Conservation (phyloP, 2,329 filamentous ascomycete genomes). For the Cladophialophora exuberans region DNA sequence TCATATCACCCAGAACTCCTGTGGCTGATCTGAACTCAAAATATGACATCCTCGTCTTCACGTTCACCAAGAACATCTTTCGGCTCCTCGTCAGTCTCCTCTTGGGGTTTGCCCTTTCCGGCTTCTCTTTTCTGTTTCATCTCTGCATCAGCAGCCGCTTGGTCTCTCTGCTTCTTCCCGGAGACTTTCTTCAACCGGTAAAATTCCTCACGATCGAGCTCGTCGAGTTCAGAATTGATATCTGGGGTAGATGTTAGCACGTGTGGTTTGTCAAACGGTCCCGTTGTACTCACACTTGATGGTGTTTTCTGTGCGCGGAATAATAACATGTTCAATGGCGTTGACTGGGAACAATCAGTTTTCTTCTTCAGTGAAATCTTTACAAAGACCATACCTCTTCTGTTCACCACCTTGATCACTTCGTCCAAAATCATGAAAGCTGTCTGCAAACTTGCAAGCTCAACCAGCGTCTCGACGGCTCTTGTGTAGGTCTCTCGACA, state of each 20-base stretch:
- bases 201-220: slow-evolving; percentile 96
- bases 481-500: slow-evolving; percentile 95
- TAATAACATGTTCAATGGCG: slow-evolving; percentile 83
- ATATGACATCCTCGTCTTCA: slow-evolving; percentile 85
- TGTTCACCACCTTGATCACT: slow-evolving; percentile 98
- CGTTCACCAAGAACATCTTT: slow-evolving; percentile 71
- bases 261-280: background rate
- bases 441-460: slow-evolving; percentile 57
- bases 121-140: slow-evolving; percentile 54
- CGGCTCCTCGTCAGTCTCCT: slow-evolving; percentile 45
- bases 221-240: slow-evolving; percentile 97
- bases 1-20: slow-evolving; percentile 2
- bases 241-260: slow-evolving; percentile 52
- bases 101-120: slow-evolving; percentile 41
- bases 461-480: slow-evolving; percentile 85
- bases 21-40: slow-evolving; percentile 52
- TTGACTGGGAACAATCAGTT: slow-evolving; percentile 66
- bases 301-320: slow-evolving; percentile 97
- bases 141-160: slow-evolving; percentile 71
- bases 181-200: slow-evolving; percentile 96
- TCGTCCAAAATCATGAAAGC: slow-evolving; percentile 98
- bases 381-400: slow-evolving; percentile 68
- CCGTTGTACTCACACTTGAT: slow-evolving; percentile 74
- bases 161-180: slow-evolving; percentile 79
- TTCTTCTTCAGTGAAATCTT: background rate